phyloP scores from a whole-genome alignment of 176 grass and related monocot species.

The Saccharum spontaneum region DNA sequence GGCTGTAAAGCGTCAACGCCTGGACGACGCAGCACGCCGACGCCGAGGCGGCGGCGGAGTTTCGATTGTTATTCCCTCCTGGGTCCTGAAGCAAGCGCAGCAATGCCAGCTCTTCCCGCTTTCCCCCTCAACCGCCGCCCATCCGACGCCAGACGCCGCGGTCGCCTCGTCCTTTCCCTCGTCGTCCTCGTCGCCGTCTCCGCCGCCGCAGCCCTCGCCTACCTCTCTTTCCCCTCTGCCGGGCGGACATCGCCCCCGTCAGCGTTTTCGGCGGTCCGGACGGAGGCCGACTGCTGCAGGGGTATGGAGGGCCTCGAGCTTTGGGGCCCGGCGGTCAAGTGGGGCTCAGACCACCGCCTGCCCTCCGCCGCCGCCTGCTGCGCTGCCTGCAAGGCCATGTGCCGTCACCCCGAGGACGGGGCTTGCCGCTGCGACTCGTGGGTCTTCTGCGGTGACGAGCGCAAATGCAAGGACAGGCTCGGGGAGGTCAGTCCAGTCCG shows the following conservation, averaged over 20 bases:
- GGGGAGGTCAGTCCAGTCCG: conserved; percentile 56
- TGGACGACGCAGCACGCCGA: too few relatives aligned
- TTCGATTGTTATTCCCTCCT: not conserved
- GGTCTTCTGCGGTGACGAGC: conserved; percentile 83
- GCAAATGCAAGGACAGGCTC: conserved; percentile 57
- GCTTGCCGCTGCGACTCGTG: conserved; percentile 76
- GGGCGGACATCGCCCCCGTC: not conserved
- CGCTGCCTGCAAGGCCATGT: conserved; percentile 67
- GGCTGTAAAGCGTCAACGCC: too few relatives aligned
- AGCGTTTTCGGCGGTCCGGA: not conserved
- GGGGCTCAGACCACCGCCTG: conserved; percentile 56
- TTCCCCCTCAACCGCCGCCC: conserved; percentile 19
- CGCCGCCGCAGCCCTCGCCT: conserved; percentile 36
- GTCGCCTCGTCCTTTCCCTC: conserved; percentile 28
- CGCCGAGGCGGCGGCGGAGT: too few relatives aligned
- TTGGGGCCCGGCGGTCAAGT: conserved; percentile 72
- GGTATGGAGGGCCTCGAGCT: conserved; percentile 65
- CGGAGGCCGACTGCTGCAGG: conserved; percentile 51
- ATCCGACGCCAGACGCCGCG: conserved; percentile 19
- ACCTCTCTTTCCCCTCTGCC: conserved; percentile 36
- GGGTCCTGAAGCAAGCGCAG: not conserved
- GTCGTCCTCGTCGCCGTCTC: conserved; percentile 17
- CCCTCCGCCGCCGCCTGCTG: conserved; percentile 68
- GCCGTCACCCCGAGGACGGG: conserved; percentile 24
- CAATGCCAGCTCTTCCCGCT: conserved; percentile 27